phyloP scores from a whole-genome alignment of 2,329 filamentous ascomycete species.

The Aspergillus thermomutatus region DNA sequence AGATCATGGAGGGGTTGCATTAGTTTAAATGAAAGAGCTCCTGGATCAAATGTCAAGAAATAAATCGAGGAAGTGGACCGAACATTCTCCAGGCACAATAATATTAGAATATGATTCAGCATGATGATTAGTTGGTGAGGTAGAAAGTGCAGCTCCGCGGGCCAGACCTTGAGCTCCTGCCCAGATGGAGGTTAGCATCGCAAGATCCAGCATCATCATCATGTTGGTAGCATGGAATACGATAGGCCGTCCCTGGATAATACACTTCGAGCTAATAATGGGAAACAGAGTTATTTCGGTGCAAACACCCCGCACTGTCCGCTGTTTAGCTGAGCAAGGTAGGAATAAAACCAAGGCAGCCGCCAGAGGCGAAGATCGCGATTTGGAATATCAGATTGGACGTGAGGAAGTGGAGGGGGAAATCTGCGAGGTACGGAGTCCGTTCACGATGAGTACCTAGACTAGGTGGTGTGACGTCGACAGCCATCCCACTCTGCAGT shows the following conservation, averaged over 20 bases:
- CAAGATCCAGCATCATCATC: neutral
- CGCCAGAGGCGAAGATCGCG: neutral
- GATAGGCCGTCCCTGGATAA: neutral
- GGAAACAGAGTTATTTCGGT: neutral
- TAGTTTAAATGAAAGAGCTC: neutral
- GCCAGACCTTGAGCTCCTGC: neutral
- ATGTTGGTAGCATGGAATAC: neutral
- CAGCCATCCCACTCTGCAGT: neutral
- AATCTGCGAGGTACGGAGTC: neutral
- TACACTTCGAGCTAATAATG: neutral
- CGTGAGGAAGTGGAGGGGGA: neutral
- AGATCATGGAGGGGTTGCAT: neutral
- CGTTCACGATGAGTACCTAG: neutral
- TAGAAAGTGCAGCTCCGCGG: neutral
- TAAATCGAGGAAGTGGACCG: neutral
- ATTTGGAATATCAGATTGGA: neutral
- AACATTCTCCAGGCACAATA: neutral
- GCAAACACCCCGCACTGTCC: neutral
- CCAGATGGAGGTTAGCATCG: neutral
- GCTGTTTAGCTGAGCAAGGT: neutral
- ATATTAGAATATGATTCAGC: neutral
- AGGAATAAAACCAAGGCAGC: neutral
- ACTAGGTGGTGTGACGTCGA: neutral
- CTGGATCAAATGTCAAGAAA: neutral
- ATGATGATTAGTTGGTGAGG: neutral